Percentiles rank a stretch among this genome's conserved stretches.
phyloP scores from a whole-genome alignment of 2,329 filamentous ascomycete species.

The Aureobasidium sp. region DNA sequence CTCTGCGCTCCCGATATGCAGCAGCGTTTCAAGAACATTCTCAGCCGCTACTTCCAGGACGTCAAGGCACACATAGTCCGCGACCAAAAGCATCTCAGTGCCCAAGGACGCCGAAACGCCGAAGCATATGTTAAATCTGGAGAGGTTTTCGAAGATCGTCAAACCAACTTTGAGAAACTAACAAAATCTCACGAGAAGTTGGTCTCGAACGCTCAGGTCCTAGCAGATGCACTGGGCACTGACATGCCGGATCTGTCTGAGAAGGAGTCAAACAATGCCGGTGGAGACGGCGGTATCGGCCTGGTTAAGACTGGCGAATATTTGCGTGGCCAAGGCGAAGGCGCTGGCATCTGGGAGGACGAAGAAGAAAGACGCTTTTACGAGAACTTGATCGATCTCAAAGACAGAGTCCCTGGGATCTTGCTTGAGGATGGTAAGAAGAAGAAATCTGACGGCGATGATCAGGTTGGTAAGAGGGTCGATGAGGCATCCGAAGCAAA shows the following conservation, averaged over 20 bases:
- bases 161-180: constrained; percentile 91
- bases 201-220: constrained; percentile 78
- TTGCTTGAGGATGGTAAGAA: constrained; percentile 91
- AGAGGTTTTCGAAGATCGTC: constrained; percentile 95
- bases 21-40: constrained; percentile 76
- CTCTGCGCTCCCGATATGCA: constrained; percentile 71
- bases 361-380: constrained; percentile 98
- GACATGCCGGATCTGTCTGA: constrained; percentile 94
- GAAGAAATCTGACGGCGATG: constrained; percentile 77
- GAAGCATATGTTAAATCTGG: constrained; percentile 98
- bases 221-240: constrained; percentile 78
- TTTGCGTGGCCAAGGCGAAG: constrained; percentile 79
- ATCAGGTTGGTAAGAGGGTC: constrained; percentile 70
- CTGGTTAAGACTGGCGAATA: constrained; percentile 93
- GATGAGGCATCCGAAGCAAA: constrained; percentile 38
- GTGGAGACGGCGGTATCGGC: constrained; percentile 72
- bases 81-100: constrained; percentile 84
- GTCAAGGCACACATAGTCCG: constrained; percentile 80
- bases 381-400: constrained; percentile 90
- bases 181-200: constrained; percentile 88
- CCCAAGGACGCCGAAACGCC: constrained; percentile 87
- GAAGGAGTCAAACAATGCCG: constrained; percentile 61
- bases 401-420: constrained; percentile 90
- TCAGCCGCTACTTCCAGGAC: constrained; percentile 85
- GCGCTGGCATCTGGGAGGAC: constrained; percentile 95